Base-by-base conservation (phyloP, 441 rosid species). In the Euphorbia schlechtendalii region DNA sequence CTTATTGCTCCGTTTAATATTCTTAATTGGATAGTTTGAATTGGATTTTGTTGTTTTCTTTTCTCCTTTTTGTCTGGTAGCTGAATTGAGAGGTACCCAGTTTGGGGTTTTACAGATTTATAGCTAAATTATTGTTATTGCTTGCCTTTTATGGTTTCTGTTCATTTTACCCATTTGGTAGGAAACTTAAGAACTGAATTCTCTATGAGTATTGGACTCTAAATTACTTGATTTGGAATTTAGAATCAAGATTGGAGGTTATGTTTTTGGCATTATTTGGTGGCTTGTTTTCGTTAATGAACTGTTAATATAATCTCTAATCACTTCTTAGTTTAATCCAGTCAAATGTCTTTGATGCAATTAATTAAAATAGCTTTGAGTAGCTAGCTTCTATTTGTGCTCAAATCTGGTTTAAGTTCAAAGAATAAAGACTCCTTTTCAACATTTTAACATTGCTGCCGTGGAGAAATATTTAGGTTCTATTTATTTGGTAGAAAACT, bases 111-210 rank as follows among this genome's bases (percentile, higher is more conserved):
- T 6, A 2, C 6, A 32, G 34, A 32, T 3, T 59, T 59, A 14
- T 58, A 32, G 13, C 25, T 20, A n/a, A 10, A 30, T 6, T 62
- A 1, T 0, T 9, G 4, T 20, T 38, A 11, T 20, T 51, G 17
- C 58, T 34, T n/a, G 30, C 18, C 21, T 51, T 9, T 22, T 25
- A n/a, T 20, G 38, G 58, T 21, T 52, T 28, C 7, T 30, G 34
- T 32, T 32, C 3, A 2, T 61, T 14, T 41, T 41, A 52, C 28
- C 13, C 4, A 40, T 46, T 8, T n/a, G 62, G 51, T 45, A 62
- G 41, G 49, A 57, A 56, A 36, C 34, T 63, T 38, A 69, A 48
- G 30, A 49, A 49, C 64, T 67, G 6, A 24, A 21, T 18, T 32
- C 34, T 24, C 14, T 46, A 14, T 14, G 20, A 15, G 4, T 5